Base-by-base conservation (phyloP, 169 alveolate species). In the Plasmodium chabaudi region DNA sequence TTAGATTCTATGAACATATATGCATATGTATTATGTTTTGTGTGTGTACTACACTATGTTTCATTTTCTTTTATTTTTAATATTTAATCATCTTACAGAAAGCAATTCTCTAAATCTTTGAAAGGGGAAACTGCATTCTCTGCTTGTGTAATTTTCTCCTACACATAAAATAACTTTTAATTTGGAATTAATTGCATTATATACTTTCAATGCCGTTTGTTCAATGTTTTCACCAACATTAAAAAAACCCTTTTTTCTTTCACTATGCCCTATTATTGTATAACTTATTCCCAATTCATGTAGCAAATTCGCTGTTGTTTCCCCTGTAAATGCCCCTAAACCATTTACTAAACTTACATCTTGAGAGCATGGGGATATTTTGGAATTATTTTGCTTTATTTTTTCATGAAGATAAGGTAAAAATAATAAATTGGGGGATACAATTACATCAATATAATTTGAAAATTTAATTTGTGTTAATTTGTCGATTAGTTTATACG, bases 291-390 rank as follows among this genome's bases (percentile, higher is more conserved):
- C 67, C 39, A 46, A 57, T n/a, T 91, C 93, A 39, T 87, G 82
- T 27, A 93, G 56, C 71, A 93, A 75, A 21, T 74, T 92, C 9
- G 96, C 96, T 15, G 96, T 93, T 69, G 93, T 92, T 64, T 93
- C 96, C 10, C 96, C 96, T 53, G 96, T 93, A 65, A 68, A 93
- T 15, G 94, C 93, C 5, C 96, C 96, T n/a, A 87, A 84, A 15
- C 88, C 91, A 5, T 72, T 72, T 65, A 72, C 88, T 63, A 73
- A 39, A 46, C 92, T 87, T 23, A 87, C 79, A 51, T 87, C 88
- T 65, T 87, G 92, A 4, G 92, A 49, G 59, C 92, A 87, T 1
- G 82, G 46, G 23, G 15, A 55, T 68, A 82, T 82, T 46, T 67
- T 82, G n/a, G 90, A 82, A 15, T 82, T 55, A 44, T 82, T 82